These are phyloP conservation scores for Dioscorea dumetorum DNA, from an alignment of 106 monocot species.

Conservation along the genomic window DNA sequence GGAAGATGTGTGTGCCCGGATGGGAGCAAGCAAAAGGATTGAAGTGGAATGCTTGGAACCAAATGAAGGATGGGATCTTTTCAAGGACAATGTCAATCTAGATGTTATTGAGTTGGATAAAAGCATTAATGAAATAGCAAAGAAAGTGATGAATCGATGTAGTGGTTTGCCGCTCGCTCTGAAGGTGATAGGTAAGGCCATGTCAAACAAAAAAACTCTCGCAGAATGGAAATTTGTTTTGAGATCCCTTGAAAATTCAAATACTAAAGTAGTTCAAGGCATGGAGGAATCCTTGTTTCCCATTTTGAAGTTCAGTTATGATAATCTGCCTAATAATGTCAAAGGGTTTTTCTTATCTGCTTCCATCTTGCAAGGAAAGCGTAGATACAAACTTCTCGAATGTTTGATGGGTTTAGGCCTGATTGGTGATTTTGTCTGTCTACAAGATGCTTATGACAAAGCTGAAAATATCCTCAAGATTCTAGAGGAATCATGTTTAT, in stretches of 20 bases:
- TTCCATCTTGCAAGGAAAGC: conserved; percentile 18
- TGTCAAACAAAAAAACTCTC: background rate
- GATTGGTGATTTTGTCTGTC: background rate
- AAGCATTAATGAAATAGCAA: background rate
- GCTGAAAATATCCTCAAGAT: background rate
- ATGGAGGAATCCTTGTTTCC: background rate
- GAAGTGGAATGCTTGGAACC: background rate
- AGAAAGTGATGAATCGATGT: conserved; percentile 1
- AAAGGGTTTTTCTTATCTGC: conserved; percentile 19
- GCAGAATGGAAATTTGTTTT: conserved; percentile 1
- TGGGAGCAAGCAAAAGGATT: background rate
- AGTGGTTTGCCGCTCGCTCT: conserved; percentile 11
- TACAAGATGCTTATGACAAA: background rate
- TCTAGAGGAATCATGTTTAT: conserved; percentile 7
- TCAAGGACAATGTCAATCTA: background rate
- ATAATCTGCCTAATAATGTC: background rate
- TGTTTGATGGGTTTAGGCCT: no score
- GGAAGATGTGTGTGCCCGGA: background rate
- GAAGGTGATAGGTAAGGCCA: background rate
- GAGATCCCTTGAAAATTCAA: no score
- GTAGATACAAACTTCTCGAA: conserved; percentile 7
- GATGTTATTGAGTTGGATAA: background rate
- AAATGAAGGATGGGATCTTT: background rate
- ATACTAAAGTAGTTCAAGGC: background rate
- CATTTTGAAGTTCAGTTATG: conserved; percentile 18